Percentiles rank a stretch among this genome's conserved stretches.
Evolutionary conservation across 2,329 filamentous ascomycete species (phyloP).

Genomic region (Ascochyta pisi): DNA sequence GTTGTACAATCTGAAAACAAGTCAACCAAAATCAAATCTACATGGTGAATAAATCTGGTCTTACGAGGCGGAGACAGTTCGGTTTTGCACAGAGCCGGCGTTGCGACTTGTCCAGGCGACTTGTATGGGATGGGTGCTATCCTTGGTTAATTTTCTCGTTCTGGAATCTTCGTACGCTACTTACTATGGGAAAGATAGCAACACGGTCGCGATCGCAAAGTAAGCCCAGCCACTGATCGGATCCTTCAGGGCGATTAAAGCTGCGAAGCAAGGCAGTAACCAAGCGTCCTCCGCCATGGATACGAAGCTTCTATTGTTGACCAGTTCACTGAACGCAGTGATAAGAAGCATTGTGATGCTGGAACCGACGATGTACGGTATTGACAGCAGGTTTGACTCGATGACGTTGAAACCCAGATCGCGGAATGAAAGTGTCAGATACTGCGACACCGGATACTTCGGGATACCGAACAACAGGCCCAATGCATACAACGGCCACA

Average conservation of each 20-base stretch:
- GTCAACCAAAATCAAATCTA: neutral
- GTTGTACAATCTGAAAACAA: slow-evolving; percentile 59
- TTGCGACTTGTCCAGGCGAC: slow-evolving; percentile 16
- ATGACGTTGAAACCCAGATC: slow-evolving; percentile 67
- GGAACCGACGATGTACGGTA: slow-evolving; percentile 46
- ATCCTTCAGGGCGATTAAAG: slow-evolving; percentile 15
- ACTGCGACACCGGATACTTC: slow-evolving; percentile 14
- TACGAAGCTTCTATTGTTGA: slow-evolving; percentile 20
- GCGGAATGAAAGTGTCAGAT: slow-evolving; percentile 55
- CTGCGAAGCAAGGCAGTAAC: slow-evolving; percentile 20
- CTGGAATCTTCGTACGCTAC: slow-evolving; percentile 25
- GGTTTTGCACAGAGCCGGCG: slow-evolving; percentile 13
- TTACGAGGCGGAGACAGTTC: slow-evolving; percentile 13
- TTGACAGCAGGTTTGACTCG: slow-evolving; percentile 66
- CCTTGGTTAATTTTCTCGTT: neutral
- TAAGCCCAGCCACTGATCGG: slow-evolving; percentile 53
- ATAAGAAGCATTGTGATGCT: slow-evolving; percentile 22
- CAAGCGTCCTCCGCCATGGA: slow-evolving; percentile 22
- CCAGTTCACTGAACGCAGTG: slow-evolving; percentile 18
- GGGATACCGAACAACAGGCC: slow-evolving; percentile 24
- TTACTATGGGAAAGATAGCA: slow-evolving; percentile 49
- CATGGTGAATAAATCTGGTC: neutral
- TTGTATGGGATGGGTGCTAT: slow-evolving; percentile 10
- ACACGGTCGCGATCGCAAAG: slow-evolving; percentile 56
- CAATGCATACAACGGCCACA: slow-evolving; percentile 33